Base-by-base conservation (phyloP, 768 basidiomycete species). In the Lyophyllum semitale region DNA sequence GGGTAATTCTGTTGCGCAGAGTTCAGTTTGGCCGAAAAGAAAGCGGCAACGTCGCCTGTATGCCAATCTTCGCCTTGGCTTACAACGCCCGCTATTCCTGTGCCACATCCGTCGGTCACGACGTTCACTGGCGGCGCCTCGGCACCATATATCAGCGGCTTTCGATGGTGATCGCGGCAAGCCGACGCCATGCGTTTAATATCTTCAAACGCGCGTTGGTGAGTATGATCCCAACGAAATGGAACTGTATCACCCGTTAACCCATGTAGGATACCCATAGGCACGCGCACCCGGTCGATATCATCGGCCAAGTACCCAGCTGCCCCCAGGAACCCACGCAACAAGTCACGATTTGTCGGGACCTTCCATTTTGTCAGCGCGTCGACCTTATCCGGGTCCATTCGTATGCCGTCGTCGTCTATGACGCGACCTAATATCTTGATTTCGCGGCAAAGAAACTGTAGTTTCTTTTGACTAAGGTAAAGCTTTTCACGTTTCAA, bases 11-110 rank as follows among this genome's bases (percentile, higher is more conserved):
- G 50, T 20, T 53, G 52, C 1, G 43, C 52, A 3, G 43, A 32
- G 26, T 54, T 54, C 22, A 54, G 22, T 30, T 54, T 54, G 3
- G 45, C 53, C 9, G 45, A 54, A 20, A 33, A 54, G 35, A 54
- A 54, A 1, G 33, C 45, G 2, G 45, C 37, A 3, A 54, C 47
- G 2, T 13, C 1, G 3, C 18, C 25, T 2, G 18, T 20, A 1
- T 48, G n/a, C 54, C 38, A 49, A 9, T 32, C 22, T 4, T 20
- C 13, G 6, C 33, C 33, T 18, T 35, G 22, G 26, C 23, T 29
- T 38, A 45, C 18, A 13, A 52, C 17, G 2, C 38, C 38, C 13
- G 38, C 38, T 8, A 40, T 40, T 7, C 45, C 45, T 4, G 51
- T 52, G 6, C 33, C n/a, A 17, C 35, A 49, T 2, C 55, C 55